Conservation (phyloP, 257 asterid genomes). For the Solanum lycopersicoides region DNA sequence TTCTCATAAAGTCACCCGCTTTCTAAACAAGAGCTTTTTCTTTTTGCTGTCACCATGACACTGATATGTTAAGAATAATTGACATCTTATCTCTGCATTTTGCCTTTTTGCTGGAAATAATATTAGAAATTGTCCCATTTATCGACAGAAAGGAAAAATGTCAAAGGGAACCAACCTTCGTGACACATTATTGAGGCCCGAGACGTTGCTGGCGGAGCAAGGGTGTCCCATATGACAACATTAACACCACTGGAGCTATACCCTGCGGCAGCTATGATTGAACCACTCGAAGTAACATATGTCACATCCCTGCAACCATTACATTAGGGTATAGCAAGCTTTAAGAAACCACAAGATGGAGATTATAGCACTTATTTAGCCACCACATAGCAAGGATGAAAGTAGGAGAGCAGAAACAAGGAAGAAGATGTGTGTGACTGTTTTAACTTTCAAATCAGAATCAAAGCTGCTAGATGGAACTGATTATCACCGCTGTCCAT, state of each 20-base stretch:
- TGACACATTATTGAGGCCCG: slow-evolving; percentile 98
- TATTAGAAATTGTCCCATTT: background rate
- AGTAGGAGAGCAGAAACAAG: background rate
- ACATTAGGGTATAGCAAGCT: background rate
- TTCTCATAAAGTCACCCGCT: background rate
- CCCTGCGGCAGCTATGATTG: slow-evolving; percentile 95
- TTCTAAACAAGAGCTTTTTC: background rate
- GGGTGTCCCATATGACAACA: slow-evolving; percentile 98
- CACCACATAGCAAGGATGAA: background rate
- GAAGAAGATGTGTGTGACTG: background rate
- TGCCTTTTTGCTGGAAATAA: background rate
- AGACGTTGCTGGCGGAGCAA: slow-evolving; percentile 90
- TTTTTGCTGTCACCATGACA: background rate
- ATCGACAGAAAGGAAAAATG: background rate
- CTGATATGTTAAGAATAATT: background rate
- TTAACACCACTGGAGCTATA: slow-evolving; percentile 81
- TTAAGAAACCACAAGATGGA: slow-evolving; percentile 1
- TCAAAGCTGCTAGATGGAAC: background rate
- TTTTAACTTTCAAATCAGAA: background rate
- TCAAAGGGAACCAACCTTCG: slow-evolving; percentile 55
- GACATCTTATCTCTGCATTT: background rate
- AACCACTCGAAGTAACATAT: slow-evolving; percentile 88
- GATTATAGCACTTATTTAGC: background rate
- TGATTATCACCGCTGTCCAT: background rate
- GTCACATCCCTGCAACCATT: slow-evolving; percentile 68